Evolutionary conservation across 2,329 filamentous ascomycete genomes (phyloP), one percentile per base, ranked within the genome.

Genomic region (Diplodia intermedia): DNA sequence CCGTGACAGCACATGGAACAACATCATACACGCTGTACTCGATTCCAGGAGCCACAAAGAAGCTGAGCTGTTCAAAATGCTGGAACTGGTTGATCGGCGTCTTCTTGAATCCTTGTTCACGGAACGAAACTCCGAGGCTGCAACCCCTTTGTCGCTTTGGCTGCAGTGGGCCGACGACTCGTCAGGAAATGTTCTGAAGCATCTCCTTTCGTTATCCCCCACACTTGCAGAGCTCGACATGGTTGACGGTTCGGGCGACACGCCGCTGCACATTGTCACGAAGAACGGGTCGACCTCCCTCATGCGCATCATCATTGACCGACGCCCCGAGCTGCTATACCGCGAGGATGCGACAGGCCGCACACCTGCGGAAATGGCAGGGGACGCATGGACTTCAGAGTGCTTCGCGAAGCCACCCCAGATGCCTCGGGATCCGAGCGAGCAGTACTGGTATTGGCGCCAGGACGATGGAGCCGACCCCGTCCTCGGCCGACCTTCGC

Each of bases 311-410:
- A 75, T 80, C 62, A 78, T 93, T 12, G 79, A 85, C 11, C 81
- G 81, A 71, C 82, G 86, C 20, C 86, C 89, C 0, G 82, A 83
- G 31, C 81, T 93, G 1, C 79, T 93, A 0, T 84, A 86, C 71
- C 86, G 89, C 26, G 92, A 95, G 76, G 94, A 94, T 71, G 87
- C 91, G 0, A 91, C 91, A 0, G 92, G 92, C 1, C 85, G 86
- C 18, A 95, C 91, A 0, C 90, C 92, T 0, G 83, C 85, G 33
- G 91, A 95, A 72, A 79, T 91, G 60, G 87, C 89, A 0, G 81
- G 86, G 62, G 88, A 91, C 65, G 76, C 78, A 1, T 84, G 84
- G 69, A 79, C 86, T 2, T 77, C 79, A 8, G 72, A 74, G 3
- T 69, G 73, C 7, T 80, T 74, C 38, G 72, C 40, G 5, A 68